Evolutionary conservation across 2,329 filamentous ascomycete genomes (phyloP), one percentile per base, ranked within the genome.

Genomic region (Paracoccidioides brasiliensis): DNA sequence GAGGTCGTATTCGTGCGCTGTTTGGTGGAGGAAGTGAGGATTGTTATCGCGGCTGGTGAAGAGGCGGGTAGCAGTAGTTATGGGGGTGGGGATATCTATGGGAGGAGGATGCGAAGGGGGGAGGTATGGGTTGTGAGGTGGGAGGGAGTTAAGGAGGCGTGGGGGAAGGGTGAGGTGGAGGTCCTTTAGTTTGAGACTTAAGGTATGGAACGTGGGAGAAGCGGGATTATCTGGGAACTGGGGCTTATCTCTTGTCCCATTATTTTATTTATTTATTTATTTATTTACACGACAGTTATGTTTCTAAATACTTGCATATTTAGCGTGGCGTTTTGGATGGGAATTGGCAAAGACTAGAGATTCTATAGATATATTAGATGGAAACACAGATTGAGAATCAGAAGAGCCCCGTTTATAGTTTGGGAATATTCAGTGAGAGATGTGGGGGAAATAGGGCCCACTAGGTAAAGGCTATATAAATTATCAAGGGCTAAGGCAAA

Each of bases 1-100:
- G 78, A 80, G 1, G 89, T 89, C 6, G 90, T 97, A 2, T 96
- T 98, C 70, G 82, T 90, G 43, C 78, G 91, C 58, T 75, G 73
- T 68, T 56, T 76, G 28, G 67, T 57, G 0, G 69, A 67, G 15
- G 77, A 80, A 68, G 74, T 81, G 7, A 75, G 63, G 30, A 65
- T 72, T 57, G 57, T 72, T 37, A 59, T 71, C 45, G 68, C 66
- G 6, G 64, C 67, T 49, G 64, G 60, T 6, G 59, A 51, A 7
- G 60, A 64, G 1, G 63, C 62, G 35, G 63, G 58, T 48, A 28
- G 22, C 2, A 22, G 22, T 22, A 22, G 22, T 22, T 22, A 22
- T 22, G 22, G 58, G 51, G 2, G 55, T 58, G 53, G 61, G 53
- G 53, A 59, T 55, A 58, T 57, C 56, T 57, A 65, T 38, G 72